A percentile compares a stretch with the other conserved stretches of the same genome.
phyloP scores from a whole-genome alignment of 139 green algal species.

The Chlamydomonas sphaeroides region DNA sequence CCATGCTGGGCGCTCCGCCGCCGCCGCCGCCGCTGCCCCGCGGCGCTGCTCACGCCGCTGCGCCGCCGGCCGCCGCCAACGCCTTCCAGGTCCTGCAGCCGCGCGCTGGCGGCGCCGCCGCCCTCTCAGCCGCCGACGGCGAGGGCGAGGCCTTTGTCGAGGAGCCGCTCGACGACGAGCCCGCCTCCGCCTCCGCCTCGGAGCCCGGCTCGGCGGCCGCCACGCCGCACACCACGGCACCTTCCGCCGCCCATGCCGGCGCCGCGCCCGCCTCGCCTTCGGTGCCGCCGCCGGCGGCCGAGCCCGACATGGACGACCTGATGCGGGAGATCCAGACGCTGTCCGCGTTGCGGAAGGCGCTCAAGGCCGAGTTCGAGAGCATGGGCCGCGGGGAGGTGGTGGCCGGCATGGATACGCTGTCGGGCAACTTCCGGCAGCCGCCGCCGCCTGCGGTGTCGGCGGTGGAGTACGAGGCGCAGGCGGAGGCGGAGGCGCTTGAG shows the following conservation, averaged over 20 bases:
- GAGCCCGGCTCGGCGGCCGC: too few species aligned
- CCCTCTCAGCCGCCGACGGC: background rate
- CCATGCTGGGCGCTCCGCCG: background rate
- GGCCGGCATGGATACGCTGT: constrained; percentile 44
- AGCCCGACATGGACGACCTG: constrained; percentile 21
- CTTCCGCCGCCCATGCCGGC: too few species aligned
- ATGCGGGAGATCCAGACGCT: constrained; percentile 55
- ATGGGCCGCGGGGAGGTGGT: constrained; percentile 52
- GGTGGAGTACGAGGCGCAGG: too few species aligned
- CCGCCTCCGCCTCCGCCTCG: too few species aligned
- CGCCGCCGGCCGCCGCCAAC: background rate
- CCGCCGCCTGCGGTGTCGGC: too few species aligned
- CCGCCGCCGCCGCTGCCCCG: background rate
- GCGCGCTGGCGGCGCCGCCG: background rate
- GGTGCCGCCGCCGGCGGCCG: background rate
- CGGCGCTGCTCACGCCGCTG: background rate
- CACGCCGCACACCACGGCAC: too few species aligned
- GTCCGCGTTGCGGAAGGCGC: constrained; percentile 50
- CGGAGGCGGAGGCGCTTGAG: too few species aligned
- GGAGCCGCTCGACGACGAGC: background rate
- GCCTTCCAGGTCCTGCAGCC: constrained; percentile 27
- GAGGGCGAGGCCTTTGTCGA: background rate
- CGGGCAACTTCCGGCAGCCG: constrained; percentile 16
- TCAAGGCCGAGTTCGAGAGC: constrained; percentile 63
- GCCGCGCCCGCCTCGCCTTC: background rate